phyloP scores from a whole-genome alignment of 352 stramenopile genomes.

The Phytophthora pluvialis region DNA sequence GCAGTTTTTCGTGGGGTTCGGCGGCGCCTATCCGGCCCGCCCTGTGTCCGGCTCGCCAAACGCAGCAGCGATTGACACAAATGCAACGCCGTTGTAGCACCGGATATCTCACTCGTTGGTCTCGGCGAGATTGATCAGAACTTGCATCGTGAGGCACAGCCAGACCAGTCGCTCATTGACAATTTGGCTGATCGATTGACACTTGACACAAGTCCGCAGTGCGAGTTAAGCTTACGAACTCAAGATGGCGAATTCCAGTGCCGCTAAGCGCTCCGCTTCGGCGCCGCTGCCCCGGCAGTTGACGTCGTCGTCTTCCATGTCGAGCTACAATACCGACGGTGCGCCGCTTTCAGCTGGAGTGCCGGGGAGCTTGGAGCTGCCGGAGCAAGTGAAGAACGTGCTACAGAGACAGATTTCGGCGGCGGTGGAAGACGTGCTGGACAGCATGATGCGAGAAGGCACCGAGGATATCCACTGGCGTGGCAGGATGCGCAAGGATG shows the following conservation, averaged over 20 bases:
- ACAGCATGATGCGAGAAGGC: slow-evolving; percentile 47
- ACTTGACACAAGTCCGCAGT: neutral
- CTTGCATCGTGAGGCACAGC: neutral
- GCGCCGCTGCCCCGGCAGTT: slow-evolving; percentile 10
- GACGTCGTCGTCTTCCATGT: slow-evolving; percentile 25
- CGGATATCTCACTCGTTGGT: slow-evolving; percentile 25
- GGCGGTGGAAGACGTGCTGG: slow-evolving; percentile 45
- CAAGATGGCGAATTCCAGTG: slow-evolving; percentile 21
- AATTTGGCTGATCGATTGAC: slow-evolving; percentile 16
- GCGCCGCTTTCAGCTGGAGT: slow-evolving; percentile 6
- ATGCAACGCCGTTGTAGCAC: slow-evolving; percentile 9
- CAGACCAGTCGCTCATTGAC: slow-evolving; percentile 30
- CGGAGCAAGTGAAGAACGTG: slow-evolving; percentile 29
- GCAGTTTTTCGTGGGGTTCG: slow-evolving; percentile 8
- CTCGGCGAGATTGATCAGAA: slow-evolving; percentile 2
- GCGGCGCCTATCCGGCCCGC: slow-evolving; percentile 5
- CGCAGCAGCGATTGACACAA: slow-evolving; percentile 22
- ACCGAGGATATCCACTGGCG: slow-evolving; percentile 38
- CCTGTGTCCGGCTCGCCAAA: slow-evolving; percentile 17
- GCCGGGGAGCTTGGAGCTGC: slow-evolving; percentile 31
- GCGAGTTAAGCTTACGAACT: slow-evolving; percentile 3
- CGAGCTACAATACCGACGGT: slow-evolving; percentile 22
- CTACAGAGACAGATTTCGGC: slow-evolving; percentile 37
- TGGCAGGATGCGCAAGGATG: slow-evolving; percentile 42
- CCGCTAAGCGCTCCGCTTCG: slow-evolving; percentile 19